A percentile compares a stretch with the other conserved stretches of the same genome.
phyloP scores from a whole-genome alignment of 2,329 filamentous ascomycete species.

The Coniochaeta ligniaria region DNA sequence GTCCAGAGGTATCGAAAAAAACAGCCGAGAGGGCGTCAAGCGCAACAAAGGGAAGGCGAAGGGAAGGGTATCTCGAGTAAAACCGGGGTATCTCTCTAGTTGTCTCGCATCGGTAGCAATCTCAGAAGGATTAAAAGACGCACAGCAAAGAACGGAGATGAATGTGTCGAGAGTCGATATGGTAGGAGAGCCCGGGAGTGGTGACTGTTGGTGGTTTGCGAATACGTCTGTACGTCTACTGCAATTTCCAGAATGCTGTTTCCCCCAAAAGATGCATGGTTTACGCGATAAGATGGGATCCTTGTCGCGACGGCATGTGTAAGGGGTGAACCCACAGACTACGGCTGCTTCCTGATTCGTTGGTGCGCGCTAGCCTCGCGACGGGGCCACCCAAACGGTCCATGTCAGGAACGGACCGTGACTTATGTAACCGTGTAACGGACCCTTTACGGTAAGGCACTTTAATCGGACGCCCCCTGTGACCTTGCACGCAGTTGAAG shows the following conservation, averaged over 20 bases:
- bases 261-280: neutral
- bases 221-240: no score
- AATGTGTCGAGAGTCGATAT: neutral
- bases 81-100: neutral
- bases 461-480: neutral
- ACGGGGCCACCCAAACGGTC: neutral
- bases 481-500: neutral
- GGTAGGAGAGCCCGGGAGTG: neutral
- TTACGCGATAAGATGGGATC: constrained; percentile 8
- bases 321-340: constrained; percentile 3
- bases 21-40: neutral
- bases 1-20: neutral
- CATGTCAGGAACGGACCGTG: neutral
- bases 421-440: neutral
- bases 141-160: neutral
- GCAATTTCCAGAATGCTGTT: neutral
- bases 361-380: neutral
- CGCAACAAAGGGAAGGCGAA: neutral
- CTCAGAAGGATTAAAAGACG: neutral
- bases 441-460: neutral
- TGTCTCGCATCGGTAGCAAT: constrained; percentile 1
- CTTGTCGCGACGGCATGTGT: constrained; percentile 27
- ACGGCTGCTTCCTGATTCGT: neutral
- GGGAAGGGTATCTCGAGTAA: neutral
- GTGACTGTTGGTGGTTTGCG: constrained; percentile 3